A percentile compares a stretch with the other conserved stretches of the same genome.
These are phyloP conservation scores for Fusarium marasasianum DNA, from an alignment of 2,329 filamentous ascomycete species.

Conservation along the genomic window DNA sequence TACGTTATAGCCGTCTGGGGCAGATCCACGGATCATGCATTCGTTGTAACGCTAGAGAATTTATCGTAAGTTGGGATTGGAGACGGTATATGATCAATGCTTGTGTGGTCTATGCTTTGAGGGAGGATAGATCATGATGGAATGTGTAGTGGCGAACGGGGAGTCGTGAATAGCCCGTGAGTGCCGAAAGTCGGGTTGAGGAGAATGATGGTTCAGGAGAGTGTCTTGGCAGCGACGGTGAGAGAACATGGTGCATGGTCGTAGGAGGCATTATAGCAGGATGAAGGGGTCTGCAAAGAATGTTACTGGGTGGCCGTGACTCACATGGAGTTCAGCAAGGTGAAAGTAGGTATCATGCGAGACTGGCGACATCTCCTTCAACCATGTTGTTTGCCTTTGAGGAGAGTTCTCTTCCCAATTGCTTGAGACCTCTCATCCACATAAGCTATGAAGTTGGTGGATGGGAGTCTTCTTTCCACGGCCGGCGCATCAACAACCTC, in stretches of 20 bases:
- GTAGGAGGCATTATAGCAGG: neutral
- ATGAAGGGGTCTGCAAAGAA: neutral
- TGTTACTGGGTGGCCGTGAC: rapidly evolving
- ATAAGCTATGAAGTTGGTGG: neutral
- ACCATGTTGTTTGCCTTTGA: rapidly evolving
- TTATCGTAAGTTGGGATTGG: neutral
- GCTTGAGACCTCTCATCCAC: rapidly evolving
- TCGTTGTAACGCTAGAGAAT: neutral
- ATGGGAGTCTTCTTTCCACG: rapidly evolving
- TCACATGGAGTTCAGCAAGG: neutral
- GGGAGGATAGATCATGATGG: neutral
- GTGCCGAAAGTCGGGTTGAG: neutral
- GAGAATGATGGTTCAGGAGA: neutral
- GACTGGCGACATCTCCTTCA: neutral
- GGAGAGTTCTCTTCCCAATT: rapidly evolving
- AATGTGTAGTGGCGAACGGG: neutral
- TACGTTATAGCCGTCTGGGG: slow-evolving; percentile 4
- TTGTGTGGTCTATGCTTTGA: neutral
- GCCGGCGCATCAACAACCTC: neutral
- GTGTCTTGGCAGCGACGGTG: neutral
- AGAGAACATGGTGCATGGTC: neutral
- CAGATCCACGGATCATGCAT: neutral
- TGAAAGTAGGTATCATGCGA: neutral
- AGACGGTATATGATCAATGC: neutral
- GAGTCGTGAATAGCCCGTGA: rapidly evolving